phyloP scores from a whole-genome alignment of 768 basidiomycete genomes.

The Tulasnella sp. region DNA sequence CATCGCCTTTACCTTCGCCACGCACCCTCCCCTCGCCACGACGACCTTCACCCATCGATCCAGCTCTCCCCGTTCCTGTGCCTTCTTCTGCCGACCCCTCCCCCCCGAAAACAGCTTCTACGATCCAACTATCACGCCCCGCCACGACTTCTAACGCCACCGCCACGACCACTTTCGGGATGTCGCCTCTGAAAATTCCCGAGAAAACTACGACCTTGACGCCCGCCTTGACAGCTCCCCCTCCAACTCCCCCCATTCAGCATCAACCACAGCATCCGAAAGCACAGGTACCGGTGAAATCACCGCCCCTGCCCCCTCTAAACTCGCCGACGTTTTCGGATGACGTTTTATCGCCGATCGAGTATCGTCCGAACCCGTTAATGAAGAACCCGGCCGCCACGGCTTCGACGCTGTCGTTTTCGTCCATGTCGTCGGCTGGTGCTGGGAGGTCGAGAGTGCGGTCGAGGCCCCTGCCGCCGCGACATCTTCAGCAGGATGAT shows the following conservation, averaged over 20 bases:
- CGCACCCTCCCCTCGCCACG: not conserved
- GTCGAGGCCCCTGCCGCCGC: not conserved
- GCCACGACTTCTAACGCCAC: not conserved
- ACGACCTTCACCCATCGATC: not conserved
- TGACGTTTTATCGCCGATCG: not conserved
- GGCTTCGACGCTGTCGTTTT: slow-evolving; percentile 8
- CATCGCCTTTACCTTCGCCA: not conserved
- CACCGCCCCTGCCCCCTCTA: not conserved
- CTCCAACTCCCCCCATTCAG: not conserved
- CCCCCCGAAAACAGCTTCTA: not conserved
- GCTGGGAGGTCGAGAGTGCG: not conserved
- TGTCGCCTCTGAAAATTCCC: slow-evolving; percentile 7
- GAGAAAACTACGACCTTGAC: slow-evolving; percentile 2
- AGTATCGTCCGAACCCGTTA: slow-evolving; percentile 15
- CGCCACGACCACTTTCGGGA: not conserved
- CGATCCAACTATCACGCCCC: not conserved
- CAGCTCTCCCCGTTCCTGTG: not conserved
- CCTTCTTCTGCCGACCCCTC: not conserved
- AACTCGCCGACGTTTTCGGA: not conserved
- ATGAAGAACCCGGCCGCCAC: slow-evolving; percentile 17
- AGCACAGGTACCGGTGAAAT: not conserved
- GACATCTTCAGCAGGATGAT: not conserved
- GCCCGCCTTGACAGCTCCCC: not conserved
- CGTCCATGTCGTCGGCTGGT: slow-evolving; percentile 8
- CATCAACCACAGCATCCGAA: not conserved